Evolutionary conservation across 1,139 yeast genomes (phyloP), one percentile per base, ranked within the genome.

Genomic region (Pichia sp.): DNA sequence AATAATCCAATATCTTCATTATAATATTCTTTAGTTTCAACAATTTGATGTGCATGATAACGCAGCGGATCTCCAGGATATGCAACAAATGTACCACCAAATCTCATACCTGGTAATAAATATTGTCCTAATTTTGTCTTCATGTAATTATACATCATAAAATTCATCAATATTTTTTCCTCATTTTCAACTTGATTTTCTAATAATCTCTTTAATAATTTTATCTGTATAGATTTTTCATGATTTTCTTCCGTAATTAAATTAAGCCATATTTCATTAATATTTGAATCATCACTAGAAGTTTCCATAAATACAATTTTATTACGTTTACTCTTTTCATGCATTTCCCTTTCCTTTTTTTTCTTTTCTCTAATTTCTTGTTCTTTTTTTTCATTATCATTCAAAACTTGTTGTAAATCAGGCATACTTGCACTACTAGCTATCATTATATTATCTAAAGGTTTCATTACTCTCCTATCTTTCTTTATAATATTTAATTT

Each of bases 31-130:
- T 64, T 57, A 1, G 81, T 74, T 47, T 79, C 79, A 1, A 87
- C 86, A 7, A 87, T 82, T 53, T 83, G 75, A 64, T 90, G 96
- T 2, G 97, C 86, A 65, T 92, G 98, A 61, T 80, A 92, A 45
- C 95, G 67, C 50, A 92, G 69, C 2, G 97, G 96, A 62, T 92
- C 98, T 0, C 97, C 97, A 0, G 97, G 97, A 58, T 92, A 92
- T 2, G 92, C 89, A 46, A 92, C 78, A 59, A 81, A 88, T 51
- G 82, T 81, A 3, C 96, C 95, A 1, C 98, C 98, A 63, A 90
- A 92, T 52, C 96, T 74, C 40, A 89, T 70, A 0, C 97, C 98
- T 0, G 97, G 96, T 35, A 89, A 74, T 28, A 89, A 56, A 57
- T 63, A 85, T 61, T 74, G 83, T 0, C 76, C 79, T 25, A 43